Conservation (phyloP, 176 grass and related monocot genomes). For the Phragmites australis region DNA sequence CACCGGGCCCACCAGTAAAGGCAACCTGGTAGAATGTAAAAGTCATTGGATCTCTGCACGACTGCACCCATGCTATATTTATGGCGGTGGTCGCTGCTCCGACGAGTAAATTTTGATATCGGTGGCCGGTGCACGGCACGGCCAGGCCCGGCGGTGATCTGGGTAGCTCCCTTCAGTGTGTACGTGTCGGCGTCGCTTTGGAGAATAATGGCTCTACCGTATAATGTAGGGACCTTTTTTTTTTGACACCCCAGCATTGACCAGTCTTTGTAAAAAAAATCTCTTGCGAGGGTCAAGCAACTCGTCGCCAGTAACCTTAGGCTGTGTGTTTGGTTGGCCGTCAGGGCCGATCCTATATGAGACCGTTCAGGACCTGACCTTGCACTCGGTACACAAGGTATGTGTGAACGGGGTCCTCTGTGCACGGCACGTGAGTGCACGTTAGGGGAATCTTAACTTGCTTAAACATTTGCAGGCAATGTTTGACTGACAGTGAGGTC, state of each 20-base stretch:
- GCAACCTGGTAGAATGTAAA: background rate
- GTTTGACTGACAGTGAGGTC: background rate
- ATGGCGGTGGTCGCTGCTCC: constrained; percentile 33
- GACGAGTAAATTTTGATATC: constrained; percentile 36
- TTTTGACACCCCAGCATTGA: background rate
- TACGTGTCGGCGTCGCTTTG: constrained; percentile 2
- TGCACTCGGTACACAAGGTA: background rate
- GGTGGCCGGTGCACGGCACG: constrained; percentile 25
- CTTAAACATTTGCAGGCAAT: background rate
- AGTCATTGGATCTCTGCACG: constrained; percentile 6
- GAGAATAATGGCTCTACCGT: background rate
- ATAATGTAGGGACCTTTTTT: background rate
- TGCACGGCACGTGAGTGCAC: constrained; percentile 27
- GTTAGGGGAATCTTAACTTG: constrained; percentile 5
- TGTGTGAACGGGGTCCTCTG: constrained; percentile 3
- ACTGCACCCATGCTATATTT: constrained; percentile 26
- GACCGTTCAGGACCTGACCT: too few relatives aligned
- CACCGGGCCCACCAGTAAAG: background rate
- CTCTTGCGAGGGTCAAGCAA: background rate
- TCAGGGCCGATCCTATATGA: too few relatives aligned
- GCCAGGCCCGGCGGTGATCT: constrained; percentile 32
- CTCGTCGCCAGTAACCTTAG: background rate
- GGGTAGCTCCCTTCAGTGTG: background rate
- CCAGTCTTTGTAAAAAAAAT: background rate
- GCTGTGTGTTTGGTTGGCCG: too few relatives aligned